A percentile compares a stretch with the other conserved stretches of the same genome.
phyloP scores from a whole-genome alignment of 192 early-diverging fungal genomes.

The Kappamyces sp. region DNA sequence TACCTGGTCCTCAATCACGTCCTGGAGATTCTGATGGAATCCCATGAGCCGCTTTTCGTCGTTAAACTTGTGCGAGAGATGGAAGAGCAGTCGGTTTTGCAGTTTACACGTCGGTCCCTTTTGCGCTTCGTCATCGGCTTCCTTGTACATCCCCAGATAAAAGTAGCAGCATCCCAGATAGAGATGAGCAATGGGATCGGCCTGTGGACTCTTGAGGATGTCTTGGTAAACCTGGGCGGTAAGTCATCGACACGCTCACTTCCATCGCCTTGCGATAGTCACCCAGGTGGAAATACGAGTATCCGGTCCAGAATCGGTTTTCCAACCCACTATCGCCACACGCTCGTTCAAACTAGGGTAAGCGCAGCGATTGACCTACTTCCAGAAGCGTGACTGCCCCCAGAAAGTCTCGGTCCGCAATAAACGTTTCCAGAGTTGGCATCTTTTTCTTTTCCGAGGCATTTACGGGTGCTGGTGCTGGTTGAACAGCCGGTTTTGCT shows the following conservation, averaged over 20 bases:
- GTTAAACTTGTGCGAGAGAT: conserved; percentile 60
- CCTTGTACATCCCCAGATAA: conserved; percentile 56
- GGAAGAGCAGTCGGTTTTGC: conserved; percentile 57
- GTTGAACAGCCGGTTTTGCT: conserved; percentile 46
- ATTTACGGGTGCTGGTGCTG: conserved; percentile 16
- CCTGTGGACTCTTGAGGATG: conserved; percentile 33
- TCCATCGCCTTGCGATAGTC: conserved; percentile 54
- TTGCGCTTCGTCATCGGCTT: conserved; percentile 55
- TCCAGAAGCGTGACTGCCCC: conserved; percentile 57
- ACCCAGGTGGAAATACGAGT: conserved; percentile 49
- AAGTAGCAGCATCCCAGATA: conserved; percentile 57
- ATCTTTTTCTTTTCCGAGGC: conserved; percentile 38
- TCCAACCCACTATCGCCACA: conserved; percentile 38
- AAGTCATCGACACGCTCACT: conserved; percentile 18
- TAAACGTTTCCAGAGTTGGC: conserved; percentile 51
- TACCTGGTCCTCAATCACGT: conserved; percentile 60
- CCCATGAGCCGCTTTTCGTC: conserved; percentile 61
- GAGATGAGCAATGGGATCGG: conserved; percentile 44
- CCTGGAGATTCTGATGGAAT: conserved; percentile 55
- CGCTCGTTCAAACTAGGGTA: conserved; percentile 43
- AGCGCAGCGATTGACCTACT: conserved; percentile 22
- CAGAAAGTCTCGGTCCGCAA: conserved; percentile 46
- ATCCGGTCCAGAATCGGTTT: conserved; percentile 46
- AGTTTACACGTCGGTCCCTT: conserved; percentile 58
- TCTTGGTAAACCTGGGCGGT: conserved; percentile 34